Evolutionary conservation across 805 yeast genomes (phyloP).

Genomic region (Metschnikowia colocasiae): DNA sequence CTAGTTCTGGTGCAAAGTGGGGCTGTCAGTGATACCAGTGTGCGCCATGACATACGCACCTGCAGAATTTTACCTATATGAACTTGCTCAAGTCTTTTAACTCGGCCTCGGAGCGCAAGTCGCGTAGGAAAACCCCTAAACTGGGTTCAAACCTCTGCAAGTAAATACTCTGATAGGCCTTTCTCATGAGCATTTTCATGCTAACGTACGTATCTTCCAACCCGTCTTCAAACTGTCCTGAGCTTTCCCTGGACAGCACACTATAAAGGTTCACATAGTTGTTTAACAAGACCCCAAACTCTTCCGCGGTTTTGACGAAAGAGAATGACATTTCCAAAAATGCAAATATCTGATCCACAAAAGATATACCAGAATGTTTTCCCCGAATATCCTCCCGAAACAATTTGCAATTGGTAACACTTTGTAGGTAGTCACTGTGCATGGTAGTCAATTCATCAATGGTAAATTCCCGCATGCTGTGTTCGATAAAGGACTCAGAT

Average conservation of each 20-base stretch:
- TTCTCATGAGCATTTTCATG: conserved; percentile 37
- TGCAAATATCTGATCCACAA: conserved; percentile 32
- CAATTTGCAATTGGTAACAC: conserved; percentile 29
- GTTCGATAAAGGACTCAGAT: conserved; percentile 1
- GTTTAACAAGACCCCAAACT: conserved; percentile 26
- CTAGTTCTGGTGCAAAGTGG: background rate
- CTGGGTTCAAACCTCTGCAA: conserved; percentile 42
- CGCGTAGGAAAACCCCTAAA: conserved; percentile 44
- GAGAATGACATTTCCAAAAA: conserved; percentile 29
- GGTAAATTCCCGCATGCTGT: conserved; percentile 13
- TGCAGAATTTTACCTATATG: conserved; percentile 11
- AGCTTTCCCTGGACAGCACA: conserved; percentile 15
- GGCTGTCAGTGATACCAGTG: background rate
- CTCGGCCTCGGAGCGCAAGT: conserved; percentile 51
- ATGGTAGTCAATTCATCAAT: conserved; percentile 16
- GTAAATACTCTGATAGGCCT: conserved; percentile 38
- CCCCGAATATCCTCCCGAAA: conserved; percentile 31
- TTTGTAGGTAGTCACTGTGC: conserved; percentile 13
- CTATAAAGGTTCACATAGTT: conserved; percentile 29
- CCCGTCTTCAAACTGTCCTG: conserved; percentile 25
- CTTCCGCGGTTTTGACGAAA: conserved; percentile 35
- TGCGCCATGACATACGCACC: conserved; percentile 1
- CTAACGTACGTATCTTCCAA: conserved; percentile 28
- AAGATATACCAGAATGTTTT: conserved; percentile 25
- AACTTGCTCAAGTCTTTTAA: conserved; percentile 45